These are phyloP conservation scores for Rugosomyces carneus DNA, from an alignment of 1,284 basidiomycete species.

Conservation along the genomic window DNA sequence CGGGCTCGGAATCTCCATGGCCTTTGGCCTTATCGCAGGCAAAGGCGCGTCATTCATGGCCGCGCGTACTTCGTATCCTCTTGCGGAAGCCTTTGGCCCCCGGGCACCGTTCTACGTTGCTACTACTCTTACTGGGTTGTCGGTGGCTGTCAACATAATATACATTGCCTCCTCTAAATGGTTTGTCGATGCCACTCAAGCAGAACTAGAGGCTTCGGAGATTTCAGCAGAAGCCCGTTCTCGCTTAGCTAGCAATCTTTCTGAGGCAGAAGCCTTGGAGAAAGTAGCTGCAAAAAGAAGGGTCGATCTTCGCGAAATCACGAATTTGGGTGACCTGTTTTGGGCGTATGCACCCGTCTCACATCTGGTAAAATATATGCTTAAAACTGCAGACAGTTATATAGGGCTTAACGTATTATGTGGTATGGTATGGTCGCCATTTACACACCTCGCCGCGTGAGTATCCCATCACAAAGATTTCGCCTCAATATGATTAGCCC, in stretches of 20 bases:
- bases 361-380: neutral
- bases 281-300: slow-evolving; percentile 58
- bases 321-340: slow-evolving; percentile 70
- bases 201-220: slow-evolving; percentile 61
- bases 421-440: slow-evolving; percentile 75
- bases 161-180: slow-evolving; percentile 61
- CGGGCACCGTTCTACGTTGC: slow-evolving; percentile 73
- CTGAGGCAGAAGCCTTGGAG: slow-evolving; percentile 59
- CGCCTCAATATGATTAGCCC: slow-evolving; percentile 1
- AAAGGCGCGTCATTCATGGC: slow-evolving; percentile 73
- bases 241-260: slow-evolving; percentile 35
- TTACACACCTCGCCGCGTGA: slow-evolving; percentile 70
- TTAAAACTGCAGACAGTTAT: slow-evolving; percentile 32
- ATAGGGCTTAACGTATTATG: slow-evolving; percentile 67
- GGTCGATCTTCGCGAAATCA: slow-evolving; percentile 54
- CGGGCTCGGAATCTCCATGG: slow-evolving; percentile 74
- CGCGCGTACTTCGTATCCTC: slow-evolving; percentile 69
- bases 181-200: slow-evolving; percentile 52
- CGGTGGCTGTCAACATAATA: slow-evolving; percentile 60
- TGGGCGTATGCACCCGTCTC: slow-evolving; percentile 55
- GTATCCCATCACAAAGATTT: slow-evolving; percentile 19
- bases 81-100: slow-evolving; percentile 59
- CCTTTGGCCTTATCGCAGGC: slow-evolving; percentile 72
- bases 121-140: slow-evolving; percentile 53
- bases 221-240: slow-evolving; percentile 45